Evolutionary conservation across 371 early-diverging fungal genomes (phyloP), one percentile per base, ranked within the genome.

Genomic region (Syncephalis fuscata): DNA sequence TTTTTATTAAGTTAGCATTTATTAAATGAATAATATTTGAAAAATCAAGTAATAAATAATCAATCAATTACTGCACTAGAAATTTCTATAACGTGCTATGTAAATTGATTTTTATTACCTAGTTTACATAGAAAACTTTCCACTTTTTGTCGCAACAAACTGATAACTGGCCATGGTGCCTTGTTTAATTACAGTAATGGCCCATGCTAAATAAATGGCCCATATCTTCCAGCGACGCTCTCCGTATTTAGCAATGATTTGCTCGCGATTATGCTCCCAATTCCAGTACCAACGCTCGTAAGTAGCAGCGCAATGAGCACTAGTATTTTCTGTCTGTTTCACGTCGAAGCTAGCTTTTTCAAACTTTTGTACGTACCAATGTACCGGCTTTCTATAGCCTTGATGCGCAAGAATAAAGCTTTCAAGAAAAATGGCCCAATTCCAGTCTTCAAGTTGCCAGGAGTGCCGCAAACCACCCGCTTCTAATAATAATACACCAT

Each of bases 401-500:
- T 95, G 95, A 58, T 95, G 95, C 51, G 94, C 95, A 84, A 96
- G 94, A 52, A 96, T 80, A 64, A 94, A 93, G 70, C 82, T 91
- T 61, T 88, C 90, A 95, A 96, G 94, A 66, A 94, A 94, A 45
- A 94, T 76, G 47, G 94, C 96, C 80, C 80, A 80, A 61, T 83
- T 81, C 48, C 87, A 76, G 55, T 87, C 88, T 68, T 87, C 86
- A 55, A 83, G 84, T 62, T 85, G 87, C 86, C 86, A 86, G 24
- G 83, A 71, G 41, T 73, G 68, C 45, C 97, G 79, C 51, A 96
- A 72, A 59, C 97, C 97, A 60, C 95, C 95, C 50, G 94, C 88
- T 72, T 96, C 95, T 65, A 96, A 66, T 71, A 76, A 96, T 73
- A 93, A 93, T 45, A 96, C 60, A 57, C 97, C 97, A 70, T 96